Percentiles rank a stretch among this genome's conserved stretches.
Conservation (phyloP, 495 filamentous ascomycete genomes). For the Daldinia grandis region DNA sequence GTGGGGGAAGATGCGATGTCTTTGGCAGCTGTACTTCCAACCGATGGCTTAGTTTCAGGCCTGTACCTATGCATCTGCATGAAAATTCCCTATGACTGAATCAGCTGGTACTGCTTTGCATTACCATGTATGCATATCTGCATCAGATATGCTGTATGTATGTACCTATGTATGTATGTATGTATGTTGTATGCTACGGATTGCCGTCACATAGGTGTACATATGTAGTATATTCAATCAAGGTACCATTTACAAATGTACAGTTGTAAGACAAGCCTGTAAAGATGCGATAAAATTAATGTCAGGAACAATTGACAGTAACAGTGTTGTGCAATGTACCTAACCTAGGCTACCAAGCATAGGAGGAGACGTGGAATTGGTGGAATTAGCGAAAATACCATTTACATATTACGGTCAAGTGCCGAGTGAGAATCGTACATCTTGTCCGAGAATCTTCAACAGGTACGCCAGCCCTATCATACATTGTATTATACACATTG, state of each 20-base stretch:
- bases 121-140: not conserved
- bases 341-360: not conserved
- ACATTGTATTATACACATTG: too few species aligned
- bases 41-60: not conserved
- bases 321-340: not conserved
- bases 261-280: not conserved
- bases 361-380: not conserved
- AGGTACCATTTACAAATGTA: not conserved
- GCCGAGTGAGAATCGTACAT: not conserved
- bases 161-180: too few species aligned
- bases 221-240: not conserved
- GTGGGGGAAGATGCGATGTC: not conserved
- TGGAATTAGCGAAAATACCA: not conserved
- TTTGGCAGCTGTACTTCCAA: not conserved
- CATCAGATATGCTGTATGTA: not conserved
- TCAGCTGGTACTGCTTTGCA: conserved; percentile 4
- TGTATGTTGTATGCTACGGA: not conserved
- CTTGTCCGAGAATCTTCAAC: not conserved
- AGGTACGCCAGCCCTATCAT: not conserved
- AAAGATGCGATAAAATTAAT: not conserved
- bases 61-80: not conserved
- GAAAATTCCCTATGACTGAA: conserved; percentile 6
- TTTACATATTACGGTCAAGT: not conserved
- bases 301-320: not conserved
- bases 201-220: not conserved